These are phyloP conservation scores for Gyromitra esculenta DNA, from an alignment of 2,329 filamentous ascomycete species.

Conservation along the genomic window DNA sequence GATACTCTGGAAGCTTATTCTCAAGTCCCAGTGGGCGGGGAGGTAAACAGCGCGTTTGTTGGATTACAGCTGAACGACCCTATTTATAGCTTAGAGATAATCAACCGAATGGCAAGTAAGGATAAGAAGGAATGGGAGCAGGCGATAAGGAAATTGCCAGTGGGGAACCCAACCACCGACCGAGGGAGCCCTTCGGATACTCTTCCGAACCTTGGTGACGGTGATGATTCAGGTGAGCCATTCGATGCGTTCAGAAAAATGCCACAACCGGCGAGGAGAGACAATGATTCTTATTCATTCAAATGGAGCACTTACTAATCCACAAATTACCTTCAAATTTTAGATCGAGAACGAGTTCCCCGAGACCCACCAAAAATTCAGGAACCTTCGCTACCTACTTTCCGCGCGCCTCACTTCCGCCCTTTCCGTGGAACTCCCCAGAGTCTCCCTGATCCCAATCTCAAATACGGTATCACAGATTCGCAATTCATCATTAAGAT, in stretches of 20 bases:
- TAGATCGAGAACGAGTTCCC: background rate
- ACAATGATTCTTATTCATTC: background rate
- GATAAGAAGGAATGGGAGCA: constrained; percentile 1
- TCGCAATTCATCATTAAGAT: background rate
- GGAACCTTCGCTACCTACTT: background rate
- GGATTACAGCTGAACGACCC: constrained; percentile 12
- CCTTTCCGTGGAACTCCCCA: background rate
- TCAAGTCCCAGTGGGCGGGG: too few species aligned
- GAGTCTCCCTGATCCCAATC: background rate
- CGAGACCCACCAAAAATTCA: background rate
- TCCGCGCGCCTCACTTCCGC: constrained; percentile 1
- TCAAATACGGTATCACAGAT: background rate
- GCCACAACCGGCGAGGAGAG: background rate
- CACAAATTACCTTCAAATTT: background rate
- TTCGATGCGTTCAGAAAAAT: background rate
- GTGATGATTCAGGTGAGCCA: too few species aligned
- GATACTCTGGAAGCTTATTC: too few species aligned
- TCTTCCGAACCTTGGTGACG: too few species aligned
- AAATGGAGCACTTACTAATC: background rate
- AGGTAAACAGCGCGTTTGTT: background rate
- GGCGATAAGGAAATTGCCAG: background rate
- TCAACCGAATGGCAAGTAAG: background rate
- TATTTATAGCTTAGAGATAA: background rate
- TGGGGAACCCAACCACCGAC: background rate
- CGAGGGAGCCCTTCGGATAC: background rate